phyloP scores from a whole-genome alignment of 1,284 basidiomycete species.

The Mycosarcoma maydis region DNA sequence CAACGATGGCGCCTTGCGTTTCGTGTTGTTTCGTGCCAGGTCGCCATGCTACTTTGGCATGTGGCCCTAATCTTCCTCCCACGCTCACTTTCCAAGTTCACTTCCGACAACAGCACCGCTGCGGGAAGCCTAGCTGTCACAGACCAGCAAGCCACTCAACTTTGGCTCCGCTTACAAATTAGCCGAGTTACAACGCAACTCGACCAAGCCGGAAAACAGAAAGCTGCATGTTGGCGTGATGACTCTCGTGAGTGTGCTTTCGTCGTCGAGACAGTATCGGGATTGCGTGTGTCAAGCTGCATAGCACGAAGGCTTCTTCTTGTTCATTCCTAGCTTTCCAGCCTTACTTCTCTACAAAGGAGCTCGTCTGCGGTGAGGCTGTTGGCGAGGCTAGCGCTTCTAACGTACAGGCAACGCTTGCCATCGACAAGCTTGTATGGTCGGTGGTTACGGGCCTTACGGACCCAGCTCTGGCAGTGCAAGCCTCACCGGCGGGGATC shows the following conservation, averaged over 20 bases:
- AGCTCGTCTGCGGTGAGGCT: constrained; percentile 2
- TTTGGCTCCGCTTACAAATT: too few relatives aligned
- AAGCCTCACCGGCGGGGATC: constrained; percentile 18
- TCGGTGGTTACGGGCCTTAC: constrained; percentile 1
- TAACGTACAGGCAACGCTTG: constrained; percentile 13
- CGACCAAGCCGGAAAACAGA: too few relatives aligned
- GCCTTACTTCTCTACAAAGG: not conserved
- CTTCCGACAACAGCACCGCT: too few relatives aligned
- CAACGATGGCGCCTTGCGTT: not conserved
- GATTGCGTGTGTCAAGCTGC: too few relatives aligned
- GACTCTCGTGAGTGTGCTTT: too few relatives aligned
- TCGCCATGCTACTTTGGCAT: constrained; percentile 4
- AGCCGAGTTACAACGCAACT: too few relatives aligned
- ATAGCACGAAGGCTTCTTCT: too few relatives aligned
- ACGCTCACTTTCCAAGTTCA: not conserved
- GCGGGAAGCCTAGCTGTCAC: too few relatives aligned
- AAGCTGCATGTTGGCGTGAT: too few relatives aligned
- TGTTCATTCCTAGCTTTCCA: not conserved
- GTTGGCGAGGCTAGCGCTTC: constrained; percentile 20
- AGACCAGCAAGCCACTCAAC: too few relatives aligned
- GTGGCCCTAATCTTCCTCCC: not conserved
- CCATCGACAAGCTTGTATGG: constrained; percentile 8
- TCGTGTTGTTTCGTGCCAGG: not conserved
- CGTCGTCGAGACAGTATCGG: not conserved
- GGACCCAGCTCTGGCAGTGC: constrained; percentile 1